Base-by-base conservation (phyloP, 495 filamentous ascomycete genomes). In the Hypoxylon lienhwacheense region DNA sequence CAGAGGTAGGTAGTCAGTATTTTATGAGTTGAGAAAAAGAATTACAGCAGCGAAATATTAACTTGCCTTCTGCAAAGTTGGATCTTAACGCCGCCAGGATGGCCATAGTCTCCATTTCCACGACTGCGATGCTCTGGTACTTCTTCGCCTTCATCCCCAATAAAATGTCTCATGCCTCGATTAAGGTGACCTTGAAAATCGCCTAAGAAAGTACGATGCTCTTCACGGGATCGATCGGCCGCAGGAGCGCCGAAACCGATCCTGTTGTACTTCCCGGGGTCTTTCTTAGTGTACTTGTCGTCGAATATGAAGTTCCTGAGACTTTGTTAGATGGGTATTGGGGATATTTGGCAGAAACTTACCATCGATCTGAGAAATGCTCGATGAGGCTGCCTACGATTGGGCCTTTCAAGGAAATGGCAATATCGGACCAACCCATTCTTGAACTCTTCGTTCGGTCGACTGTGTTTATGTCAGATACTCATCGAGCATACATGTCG, bases 381-480 rank as follows among this genome's bases (percentile, higher is more conserved):
- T 77, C 76, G 14, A 81, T 77, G 12, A 97, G 73, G 64, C 90
- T 92, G 44, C 87, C 77, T 0, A 95, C 85, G 7, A 86, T 85
- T 0, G 87, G 87, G 0, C 92, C 92, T n/a, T 77, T 78, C 19
- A 97, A 61, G 48, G 86, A 90, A 22, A 97, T 73, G 21, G 88
- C 86, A 47, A 97, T 79, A 71, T 97, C 92, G 17, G 88, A 86
- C 91, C 91, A 96, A 7, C 92, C 92, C 90, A 97, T 96, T 41
- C 92, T 81, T 7, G 89, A 88, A 69, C 73, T 87, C 55, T 81
- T 81, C 35, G 82, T 87, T 14, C 92, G 82, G 56, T 91, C 85
- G 14, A 97, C 74, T 78, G 31, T 21, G 2, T 1, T 11, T 21
- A 2, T 47, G 56, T 73, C 37, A 73, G 65, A 22, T 20, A 26